Conservation (phyloP, 306 rosid genomes). For the Prinsepia uniflora region DNA sequence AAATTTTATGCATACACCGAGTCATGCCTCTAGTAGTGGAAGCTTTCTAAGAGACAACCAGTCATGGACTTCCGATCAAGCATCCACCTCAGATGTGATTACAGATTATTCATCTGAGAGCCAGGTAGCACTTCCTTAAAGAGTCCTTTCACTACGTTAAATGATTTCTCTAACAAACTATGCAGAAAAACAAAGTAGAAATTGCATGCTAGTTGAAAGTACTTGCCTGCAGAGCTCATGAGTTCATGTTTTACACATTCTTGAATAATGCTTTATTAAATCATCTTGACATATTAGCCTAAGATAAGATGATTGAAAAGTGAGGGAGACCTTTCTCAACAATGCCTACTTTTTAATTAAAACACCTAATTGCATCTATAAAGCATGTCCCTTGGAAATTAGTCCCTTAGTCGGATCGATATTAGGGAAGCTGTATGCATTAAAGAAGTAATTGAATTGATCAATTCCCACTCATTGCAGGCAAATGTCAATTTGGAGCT, state of each 20-base stretch:
- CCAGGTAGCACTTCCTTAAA: slow-evolving; percentile 46
- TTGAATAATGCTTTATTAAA: not conserved
- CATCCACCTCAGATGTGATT: slow-evolving; percentile 31
- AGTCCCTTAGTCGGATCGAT: not conserved
- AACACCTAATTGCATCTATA: not conserved
- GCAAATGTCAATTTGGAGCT: slow-evolving; percentile 61
- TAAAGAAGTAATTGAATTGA: not conserved
- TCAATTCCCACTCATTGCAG: slow-evolving; percentile 38
- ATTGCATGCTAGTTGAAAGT: not conserved
- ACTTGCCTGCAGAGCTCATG: no score
- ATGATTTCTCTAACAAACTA: slow-evolving; percentile 3
- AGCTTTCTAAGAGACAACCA: slow-evolving; percentile 45
- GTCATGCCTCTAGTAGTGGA: slow-evolving; percentile 46
- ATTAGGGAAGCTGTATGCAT: not conserved
- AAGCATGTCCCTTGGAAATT: not conserved
- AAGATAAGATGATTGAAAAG: not conserved
- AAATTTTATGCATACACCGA: slow-evolving; percentile 37
- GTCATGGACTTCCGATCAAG: slow-evolving; percentile 48
- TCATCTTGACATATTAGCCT: not conserved
- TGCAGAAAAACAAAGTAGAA: slow-evolving; percentile 15
- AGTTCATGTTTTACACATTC: not conserved
- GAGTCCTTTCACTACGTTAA: slow-evolving; percentile 23
- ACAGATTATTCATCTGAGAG: slow-evolving; percentile 44
- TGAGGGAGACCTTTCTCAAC: not conserved
- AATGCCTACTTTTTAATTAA: not conserved